Evolutionary conservation across 306 rosid species (phyloP), one percentile per base, ranked within the genome.

Genomic region (Canavalia ensiformis): DNA sequence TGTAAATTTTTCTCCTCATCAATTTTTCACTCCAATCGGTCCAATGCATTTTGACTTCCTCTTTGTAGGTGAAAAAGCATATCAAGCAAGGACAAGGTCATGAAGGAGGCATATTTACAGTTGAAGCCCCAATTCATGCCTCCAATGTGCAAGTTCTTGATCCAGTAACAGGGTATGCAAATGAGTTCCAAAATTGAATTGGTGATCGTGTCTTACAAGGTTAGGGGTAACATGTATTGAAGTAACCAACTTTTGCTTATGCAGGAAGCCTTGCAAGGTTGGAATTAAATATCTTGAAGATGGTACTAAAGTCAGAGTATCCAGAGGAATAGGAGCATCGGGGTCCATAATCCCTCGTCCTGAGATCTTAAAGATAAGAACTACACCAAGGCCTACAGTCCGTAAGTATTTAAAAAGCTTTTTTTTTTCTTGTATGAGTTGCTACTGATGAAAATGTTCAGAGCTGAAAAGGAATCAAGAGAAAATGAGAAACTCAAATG

Each of bases 81-180:
- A 93, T 95, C 45, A 93, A 93, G 83, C 97, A 93, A 89, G 99
- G 99, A 55, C 97, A 91, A 80, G 99, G 99, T 25, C 97, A 93
- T 65, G 99, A 95, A 85, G 99, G 99, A 52, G 97, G 99, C 28
- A 95, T 95, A 65, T 95, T 95, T 84, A 70, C 95, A 0, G 97
- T 95, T 18, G 99, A 95, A 91, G 99, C 97, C 57, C 97, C 99
- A 9, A 68, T 95, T 39, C 99, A 95, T 85, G 98, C 81, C 72
- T 95, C 97, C 29, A 95, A 93, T 67, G 97, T 95, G 67, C 97
- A 93, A 85, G 91, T 90, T 81, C 2, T 90, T 88, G 99, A 95
- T 71, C 94, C 97, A 69, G 91, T 84, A 28, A 95, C 98, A 2
- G 95, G 93, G 97, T 95, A 84, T 54, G 88, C 28, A 3, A 79